These are phyloP conservation scores for Albifimbria verrucaria DNA, from an alignment of 2,329 filamentous ascomycete genomes.

Conservation along the genomic window DNA sequence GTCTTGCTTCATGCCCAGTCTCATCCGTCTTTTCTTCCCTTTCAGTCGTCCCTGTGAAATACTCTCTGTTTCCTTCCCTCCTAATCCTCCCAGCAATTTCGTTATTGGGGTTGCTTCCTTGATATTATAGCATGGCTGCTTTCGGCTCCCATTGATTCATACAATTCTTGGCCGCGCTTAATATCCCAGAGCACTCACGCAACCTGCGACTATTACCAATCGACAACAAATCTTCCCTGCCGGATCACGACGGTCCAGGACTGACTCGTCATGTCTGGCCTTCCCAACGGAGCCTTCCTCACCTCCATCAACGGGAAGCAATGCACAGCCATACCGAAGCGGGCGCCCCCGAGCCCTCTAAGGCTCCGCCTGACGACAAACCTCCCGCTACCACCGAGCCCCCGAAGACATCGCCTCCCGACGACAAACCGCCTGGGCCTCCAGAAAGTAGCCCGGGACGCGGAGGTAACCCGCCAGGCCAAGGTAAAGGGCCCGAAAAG, in stretches of 20 bases:
- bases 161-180: background rate
- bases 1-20: background rate
- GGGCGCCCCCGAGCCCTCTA: background rate
- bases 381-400: background rate
- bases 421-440: background rate
- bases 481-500: too few relatives aligned
- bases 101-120: background rate
- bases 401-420: background rate
- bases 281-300: conserved; percentile 44
- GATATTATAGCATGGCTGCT: background rate
- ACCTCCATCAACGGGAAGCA: conserved; percentile 47
- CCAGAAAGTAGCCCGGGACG: too few relatives aligned
- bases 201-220: conserved; percentile 13
- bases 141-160: background rate
- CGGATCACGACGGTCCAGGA: conserved; percentile 40
- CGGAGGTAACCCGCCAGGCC: too few relatives aligned
- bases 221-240: conserved; percentile 24
- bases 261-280: conserved; percentile 27
- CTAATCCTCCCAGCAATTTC: background rate
- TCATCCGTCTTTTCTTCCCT: background rate
- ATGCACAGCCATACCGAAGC: conserved; percentile 51
- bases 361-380: background rate
- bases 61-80: background rate
- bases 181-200: conserved; percentile 14
- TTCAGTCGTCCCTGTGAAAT: background rate